phyloP scores from a whole-genome alignment of 306 rosid genomes.

The Prunus armeniaca region DNA sequence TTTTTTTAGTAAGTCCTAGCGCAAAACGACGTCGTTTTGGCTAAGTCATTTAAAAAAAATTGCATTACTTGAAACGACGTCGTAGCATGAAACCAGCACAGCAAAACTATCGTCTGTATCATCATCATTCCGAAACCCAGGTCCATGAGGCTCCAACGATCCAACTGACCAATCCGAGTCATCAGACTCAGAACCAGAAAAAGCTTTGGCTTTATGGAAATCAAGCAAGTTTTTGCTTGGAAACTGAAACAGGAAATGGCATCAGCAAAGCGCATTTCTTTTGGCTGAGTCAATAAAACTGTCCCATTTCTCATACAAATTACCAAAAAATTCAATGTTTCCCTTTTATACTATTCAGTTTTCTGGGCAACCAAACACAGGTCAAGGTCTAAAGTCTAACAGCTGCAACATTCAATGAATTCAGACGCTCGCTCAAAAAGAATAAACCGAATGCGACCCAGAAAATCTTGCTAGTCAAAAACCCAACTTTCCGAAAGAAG shows the following conservation, averaged over 20 bases:
- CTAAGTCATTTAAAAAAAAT: too few species aligned
- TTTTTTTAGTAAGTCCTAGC: too few species aligned
- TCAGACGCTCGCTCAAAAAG: constrained; percentile 7
- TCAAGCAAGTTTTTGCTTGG: not conserved
- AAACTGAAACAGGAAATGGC: not conserved
- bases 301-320: not conserved
- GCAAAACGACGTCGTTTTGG: too few species aligned
- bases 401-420: constrained; percentile 34
- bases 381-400: constrained; percentile 20
- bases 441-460: constrained; percentile 10
- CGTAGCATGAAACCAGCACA: constrained; percentile 84
- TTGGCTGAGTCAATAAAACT: not conserved
- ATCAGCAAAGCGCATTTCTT: not conserved
- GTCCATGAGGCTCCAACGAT: constrained; percentile 95
- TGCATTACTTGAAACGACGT: too few species aligned
- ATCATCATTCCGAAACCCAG: constrained; percentile 79
- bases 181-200: constrained; percentile 84
- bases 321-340: constrained; percentile 1
- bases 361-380: constrained; percentile 27
- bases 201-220: not conserved
- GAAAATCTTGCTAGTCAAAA: constrained; percentile 1
- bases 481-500: constrained; percentile 20
- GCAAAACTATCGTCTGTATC: constrained; percentile 86
- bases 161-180: constrained; percentile 97
- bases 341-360: constrained; percentile 4